phyloP scores from a whole-genome alignment of 768 basidiomycete species.

The Hygrocybe coccinea region DNA sequence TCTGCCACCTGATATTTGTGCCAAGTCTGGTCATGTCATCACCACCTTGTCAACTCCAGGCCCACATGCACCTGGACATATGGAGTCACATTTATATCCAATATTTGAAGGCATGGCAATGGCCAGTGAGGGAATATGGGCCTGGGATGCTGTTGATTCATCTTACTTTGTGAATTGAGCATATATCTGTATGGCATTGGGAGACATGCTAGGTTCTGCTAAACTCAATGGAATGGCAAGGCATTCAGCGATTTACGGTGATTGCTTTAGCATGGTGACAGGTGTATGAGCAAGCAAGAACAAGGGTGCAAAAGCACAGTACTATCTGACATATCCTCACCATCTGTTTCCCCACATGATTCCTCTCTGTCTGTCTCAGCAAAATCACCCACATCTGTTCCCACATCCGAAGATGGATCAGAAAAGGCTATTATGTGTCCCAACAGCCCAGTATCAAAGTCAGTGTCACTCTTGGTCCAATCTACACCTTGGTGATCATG shows the following conservation, averaged over 20 bases:
- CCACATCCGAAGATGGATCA: too few species aligned
- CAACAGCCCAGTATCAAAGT: too few species aligned
- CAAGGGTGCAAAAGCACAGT: constrained; percentile 22
- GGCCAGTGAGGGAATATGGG: constrained; percentile 29
- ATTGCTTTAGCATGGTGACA: constrained; percentile 25
- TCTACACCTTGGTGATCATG: too few species aligned
- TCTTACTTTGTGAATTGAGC: constrained; percentile 20
- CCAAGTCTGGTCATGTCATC: constrained; percentile 16
- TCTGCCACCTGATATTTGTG: constrained; percentile 19
- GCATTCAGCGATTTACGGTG: constrained; percentile 25
- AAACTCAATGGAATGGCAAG: constrained; percentile 31
- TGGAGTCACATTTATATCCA: constrained; percentile 24
- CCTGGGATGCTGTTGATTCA: constrained; percentile 28
- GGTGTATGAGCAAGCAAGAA: constrained; percentile 20
- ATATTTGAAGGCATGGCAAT: constrained; percentile 26
- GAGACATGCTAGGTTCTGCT: constrained; percentile 32
- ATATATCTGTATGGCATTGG: constrained; percentile 20
- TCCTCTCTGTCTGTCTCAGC: too few species aligned
- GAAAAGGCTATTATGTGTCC: too few species aligned
- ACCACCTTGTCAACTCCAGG: constrained; percentile 25
- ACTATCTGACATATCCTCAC: too few species aligned
- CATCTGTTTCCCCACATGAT: too few species aligned
- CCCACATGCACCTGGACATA: constrained; percentile 23
- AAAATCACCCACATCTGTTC: too few species aligned
- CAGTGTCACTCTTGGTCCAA: too few species aligned